phyloP scores from a whole-genome alignment of 108 stramenopile species.

The Cyclotella baltica region DNA sequence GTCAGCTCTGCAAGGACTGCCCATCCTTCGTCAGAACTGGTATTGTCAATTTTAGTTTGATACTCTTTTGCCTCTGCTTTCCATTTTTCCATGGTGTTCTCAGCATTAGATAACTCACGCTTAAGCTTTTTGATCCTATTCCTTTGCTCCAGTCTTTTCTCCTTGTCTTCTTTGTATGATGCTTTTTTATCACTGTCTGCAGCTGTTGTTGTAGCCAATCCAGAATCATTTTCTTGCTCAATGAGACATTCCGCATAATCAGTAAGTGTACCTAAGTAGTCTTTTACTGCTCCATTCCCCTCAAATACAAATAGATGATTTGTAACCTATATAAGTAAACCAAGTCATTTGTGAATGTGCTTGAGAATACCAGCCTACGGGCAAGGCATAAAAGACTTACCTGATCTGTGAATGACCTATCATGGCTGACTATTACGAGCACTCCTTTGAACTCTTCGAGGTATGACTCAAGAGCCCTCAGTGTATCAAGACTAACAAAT shows the following conservation, averaged over 20 bases:
- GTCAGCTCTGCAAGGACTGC: conserved; percentile 81
- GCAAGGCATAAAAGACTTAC: background rate
- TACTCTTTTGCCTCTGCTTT: conserved; percentile 55
- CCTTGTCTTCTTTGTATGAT: conserved; percentile 74
- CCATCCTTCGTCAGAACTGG: conserved; percentile 77
- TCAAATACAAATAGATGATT: conserved; percentile 93
- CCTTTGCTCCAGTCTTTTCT: conserved; percentile 59
- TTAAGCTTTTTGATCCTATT: conserved; percentile 73
- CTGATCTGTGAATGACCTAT: conserved; percentile 93
- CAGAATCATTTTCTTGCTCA: conserved; percentile 64
- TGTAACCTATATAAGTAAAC: conserved; percentile 52
- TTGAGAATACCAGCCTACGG: background rate
- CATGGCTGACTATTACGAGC: conserved; percentile 93
- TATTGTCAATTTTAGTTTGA: conserved; percentile 68
- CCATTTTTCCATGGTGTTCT: conserved; percentile 70
- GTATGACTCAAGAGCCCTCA: conserved; percentile 80
- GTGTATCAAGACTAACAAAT: conserved; percentile 85
- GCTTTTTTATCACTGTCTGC: conserved; percentile 43
- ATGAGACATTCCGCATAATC: conserved; percentile 84
- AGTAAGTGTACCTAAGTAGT: conserved; percentile 78
- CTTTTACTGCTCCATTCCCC: conserved; percentile 84
- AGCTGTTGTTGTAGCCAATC: background rate
- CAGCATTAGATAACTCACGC: conserved; percentile 71
- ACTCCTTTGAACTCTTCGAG: conserved; percentile 89
- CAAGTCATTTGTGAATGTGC: background rate